Evolutionary conservation across 495 filamentous ascomycete genomes (phyloP), one percentile per base, ranked within the genome.

Genomic region (Chlorociboria aeruginascens): DNA sequence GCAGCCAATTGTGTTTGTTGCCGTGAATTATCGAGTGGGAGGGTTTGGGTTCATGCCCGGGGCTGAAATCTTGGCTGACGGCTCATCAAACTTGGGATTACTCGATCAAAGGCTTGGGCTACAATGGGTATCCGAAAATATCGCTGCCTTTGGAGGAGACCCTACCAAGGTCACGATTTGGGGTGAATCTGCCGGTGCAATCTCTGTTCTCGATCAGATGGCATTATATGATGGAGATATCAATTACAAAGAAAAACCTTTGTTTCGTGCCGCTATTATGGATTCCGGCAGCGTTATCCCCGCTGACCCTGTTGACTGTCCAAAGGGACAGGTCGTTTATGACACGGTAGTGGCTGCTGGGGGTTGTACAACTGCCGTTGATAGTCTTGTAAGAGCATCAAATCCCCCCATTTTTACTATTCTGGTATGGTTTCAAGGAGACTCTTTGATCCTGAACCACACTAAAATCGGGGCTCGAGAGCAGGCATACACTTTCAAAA

Each of bases 151-250:
- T 52, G 62, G 63, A 9, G 65, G 61, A 7, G 55, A 66, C 35
- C 62, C 73, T 9, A 52, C 63, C 17, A 61, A 63, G 7, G 64
- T 74, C 13, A 68, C 65, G 3, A 59, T 71, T 29, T 68, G 62
- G 66, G 70, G 69, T 7, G 61, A 71, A 50, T 54, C 55, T n/a
- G 52, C 55, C 16, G 55, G 55, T 4, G 30, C 78, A 11, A 85
- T 84, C 50, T 84, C 79, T 6, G 81, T 87, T 14, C 73, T 78
- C 37, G 70, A 84, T 56, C 83, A 86, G 49, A 81, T 83, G 72
- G 62, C 73, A 3, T 62, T 86, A 14, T 84, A 83, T 57, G 72
- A 76, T 55, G 83, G 84, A 8, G 62, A 86, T 57, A 73, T 77
- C 61, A 78, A 60, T 0, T 85, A 85, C 65, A 85, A 84, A 8